phyloP scores from a whole-genome alignment of 148 eudicot genomes.

The Rhododendron simsii region DNA sequence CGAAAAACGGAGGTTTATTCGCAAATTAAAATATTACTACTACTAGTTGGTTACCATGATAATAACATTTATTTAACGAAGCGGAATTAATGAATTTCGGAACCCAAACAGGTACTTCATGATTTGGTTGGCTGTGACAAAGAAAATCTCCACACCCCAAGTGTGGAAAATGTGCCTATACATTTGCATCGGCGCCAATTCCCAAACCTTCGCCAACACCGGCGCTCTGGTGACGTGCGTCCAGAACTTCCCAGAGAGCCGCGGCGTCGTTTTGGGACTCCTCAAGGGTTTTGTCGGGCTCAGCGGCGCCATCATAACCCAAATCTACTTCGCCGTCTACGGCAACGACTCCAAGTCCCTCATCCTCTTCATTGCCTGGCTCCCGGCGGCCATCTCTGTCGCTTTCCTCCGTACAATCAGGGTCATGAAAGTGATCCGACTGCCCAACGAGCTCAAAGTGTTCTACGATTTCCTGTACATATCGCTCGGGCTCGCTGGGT shows the following conservation, averaged over 20 bases:
- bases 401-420: slow-evolving; percentile 30
- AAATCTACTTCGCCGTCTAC: slow-evolving; percentile 25
- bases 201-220: slow-evolving; percentile 42
- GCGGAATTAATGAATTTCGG: background rate
- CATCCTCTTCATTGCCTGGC: slow-evolving; percentile 42
- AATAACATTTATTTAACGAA: too few relatives aligned
- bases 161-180: slow-evolving; percentile 49
- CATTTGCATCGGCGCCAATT: slow-evolving; percentile 37
- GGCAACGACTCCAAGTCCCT: slow-evolving; percentile 23
- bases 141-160: slow-evolving; percentile 23
- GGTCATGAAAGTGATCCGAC: slow-evolving; percentile 23
- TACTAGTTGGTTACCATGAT: too few relatives aligned
- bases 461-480: slow-evolving; percentile 33
- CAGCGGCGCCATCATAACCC: slow-evolving; percentile 41
- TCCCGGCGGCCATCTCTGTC: slow-evolving; percentile 35
- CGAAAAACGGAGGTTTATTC: too few relatives aligned
- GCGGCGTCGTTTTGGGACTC: slow-evolving; percentile 40
- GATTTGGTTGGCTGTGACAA: slow-evolving; percentile 42
- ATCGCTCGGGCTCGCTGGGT: slow-evolving; percentile 35
- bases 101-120: slow-evolving; percentile 22
- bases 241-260: slow-evolving; percentile 46
- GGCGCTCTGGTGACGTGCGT: slow-evolving; percentile 45
- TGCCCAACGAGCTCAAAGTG: slow-evolving; percentile 29
- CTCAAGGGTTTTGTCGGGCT: slow-evolving; percentile 45
- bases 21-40: too few relatives aligned